These are phyloP conservation scores for Candida dajiaensis DNA, from an alignment of 805 yeast genomes.

Conservation along the genomic window DNA sequence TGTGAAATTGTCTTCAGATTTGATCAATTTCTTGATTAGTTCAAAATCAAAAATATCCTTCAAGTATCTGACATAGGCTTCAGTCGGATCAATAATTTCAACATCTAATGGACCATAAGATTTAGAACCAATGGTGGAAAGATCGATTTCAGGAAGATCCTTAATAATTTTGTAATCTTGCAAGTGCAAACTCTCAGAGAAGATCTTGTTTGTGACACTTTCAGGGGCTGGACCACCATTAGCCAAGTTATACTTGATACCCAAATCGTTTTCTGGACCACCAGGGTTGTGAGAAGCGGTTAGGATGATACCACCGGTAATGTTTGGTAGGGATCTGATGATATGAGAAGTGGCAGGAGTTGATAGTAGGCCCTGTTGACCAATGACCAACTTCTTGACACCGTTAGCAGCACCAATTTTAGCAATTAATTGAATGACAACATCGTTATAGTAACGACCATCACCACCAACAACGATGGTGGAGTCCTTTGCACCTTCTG, in stretches of 20 bases:
- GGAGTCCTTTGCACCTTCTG: slow-evolving; percentile 75
- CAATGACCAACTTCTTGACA: slow-evolving; percentile 76
- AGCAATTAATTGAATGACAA: slow-evolving; percentile 75
- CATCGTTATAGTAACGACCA: slow-evolving; percentile 86
- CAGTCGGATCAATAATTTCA: slow-evolving; percentile 78
- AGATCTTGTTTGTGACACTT: slow-evolving; percentile 83
- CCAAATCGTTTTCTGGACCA: slow-evolving; percentile 87
- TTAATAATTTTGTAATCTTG: slow-evolving; percentile 51
- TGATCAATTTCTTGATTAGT: slow-evolving; percentile 67
- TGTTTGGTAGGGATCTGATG: slow-evolving; percentile 58
- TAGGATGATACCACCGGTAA: slow-evolving; percentile 92
- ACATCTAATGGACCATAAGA: slow-evolving; percentile 57
- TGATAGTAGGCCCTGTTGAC: slow-evolving; percentile 81
- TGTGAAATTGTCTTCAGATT: slow-evolving; percentile 50
- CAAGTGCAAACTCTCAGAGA: slow-evolving; percentile 56
- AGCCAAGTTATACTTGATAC: slow-evolving; percentile 89
- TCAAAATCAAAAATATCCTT: slow-evolving; percentile 85
- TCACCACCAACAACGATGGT: slow-evolving; percentile 94
- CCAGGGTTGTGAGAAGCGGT: slow-evolving; percentile 99
- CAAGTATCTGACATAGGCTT: slow-evolving; percentile 71
- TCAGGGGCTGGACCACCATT: slow-evolving; percentile 99
- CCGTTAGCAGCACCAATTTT: slow-evolving; percentile 89
- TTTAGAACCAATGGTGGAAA: slow-evolving; percentile 48
- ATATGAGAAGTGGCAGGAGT: slow-evolving; percentile 97
- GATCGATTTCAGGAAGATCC: slow-evolving; percentile 60